A percentile compares a stretch with the other conserved stretches of the same genome.
phyloP scores from a whole-genome alignment of 495 filamentous ascomycete genomes.

The Hyphodiscus hymeniophilus region DNA sequence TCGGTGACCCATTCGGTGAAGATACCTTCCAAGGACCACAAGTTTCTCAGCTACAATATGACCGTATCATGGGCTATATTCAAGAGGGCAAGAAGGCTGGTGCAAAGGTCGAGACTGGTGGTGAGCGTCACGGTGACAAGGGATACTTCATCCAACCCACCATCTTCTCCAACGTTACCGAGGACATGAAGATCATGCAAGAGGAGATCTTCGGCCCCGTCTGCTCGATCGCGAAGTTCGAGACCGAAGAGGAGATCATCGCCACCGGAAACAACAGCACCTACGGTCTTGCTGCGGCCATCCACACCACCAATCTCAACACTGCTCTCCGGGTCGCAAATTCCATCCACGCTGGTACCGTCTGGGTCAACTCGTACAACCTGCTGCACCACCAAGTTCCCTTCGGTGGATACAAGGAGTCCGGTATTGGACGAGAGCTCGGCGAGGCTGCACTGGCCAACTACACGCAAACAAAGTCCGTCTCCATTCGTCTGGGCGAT shows the following conservation, averaged over 20 bases:
- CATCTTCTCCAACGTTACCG: constrained; percentile 83
- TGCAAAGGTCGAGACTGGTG: constrained; percentile 77
- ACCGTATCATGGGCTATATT: constrained; percentile 98
- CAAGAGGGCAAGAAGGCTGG: constrained; percentile 79
- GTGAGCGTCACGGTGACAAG: constrained; percentile 78
- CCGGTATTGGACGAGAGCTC: constrained; percentile 87
- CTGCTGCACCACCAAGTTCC: constrained; percentile 70
- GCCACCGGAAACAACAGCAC: constrained; percentile 69
- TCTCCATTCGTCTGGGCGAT: constrained; percentile 42
- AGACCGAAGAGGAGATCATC: constrained; percentile 78
- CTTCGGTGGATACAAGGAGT: constrained; percentile 92
- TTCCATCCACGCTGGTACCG: constrained; percentile 75
- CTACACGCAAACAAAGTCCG: constrained; percentile 73
- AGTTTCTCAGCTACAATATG: constrained; percentile 89
- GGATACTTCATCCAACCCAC: constrained; percentile 98
- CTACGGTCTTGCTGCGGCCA: constrained; percentile 84
- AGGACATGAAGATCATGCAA: constrained; percentile 96
- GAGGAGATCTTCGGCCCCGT: constrained; percentile 99
- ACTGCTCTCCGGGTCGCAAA: constrained; percentile 86
- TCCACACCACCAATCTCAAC: constrained; percentile 91
- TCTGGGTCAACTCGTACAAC: constrained; percentile 96
- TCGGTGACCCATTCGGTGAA: constrained; percentile 83
- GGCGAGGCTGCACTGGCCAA: constrained; percentile 89
- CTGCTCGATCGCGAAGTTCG: constrained; percentile 89
- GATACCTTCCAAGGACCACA: constrained; percentile 97